Evolutionary conservation across 352 stramenopile species (phyloP).

Genomic region (Blastocystis sp.): DNA sequence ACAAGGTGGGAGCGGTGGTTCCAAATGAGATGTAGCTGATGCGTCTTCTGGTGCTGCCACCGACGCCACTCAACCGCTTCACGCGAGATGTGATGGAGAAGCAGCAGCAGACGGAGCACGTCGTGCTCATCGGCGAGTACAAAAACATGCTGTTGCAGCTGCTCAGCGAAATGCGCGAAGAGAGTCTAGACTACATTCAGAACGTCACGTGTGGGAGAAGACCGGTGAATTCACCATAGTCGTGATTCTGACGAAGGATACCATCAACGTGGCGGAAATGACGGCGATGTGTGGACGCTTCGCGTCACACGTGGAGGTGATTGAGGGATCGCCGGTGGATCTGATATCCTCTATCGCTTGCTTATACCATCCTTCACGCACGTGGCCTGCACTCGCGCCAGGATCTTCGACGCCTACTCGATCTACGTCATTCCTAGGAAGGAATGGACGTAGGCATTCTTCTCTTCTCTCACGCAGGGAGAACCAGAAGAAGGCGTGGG

Average conservation of each 20-base stretch:
- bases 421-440: slow-evolving; percentile 27
- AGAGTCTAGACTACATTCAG: slow-evolving; percentile 10
- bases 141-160: not conserved
- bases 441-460: not conserved
- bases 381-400: not conserved
- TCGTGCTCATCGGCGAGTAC: slow-evolving; percentile 38
- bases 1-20: not conserved
- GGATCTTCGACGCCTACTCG: slow-evolving; percentile 32
- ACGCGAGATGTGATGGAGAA: not conserved
- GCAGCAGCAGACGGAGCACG: not conserved
- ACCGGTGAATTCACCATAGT: not conserved
- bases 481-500: slow-evolving; percentile 14
- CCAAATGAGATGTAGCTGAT: not conserved
- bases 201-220: not conserved
- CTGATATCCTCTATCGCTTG: not conserved
- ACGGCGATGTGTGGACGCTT: slow-evolving; percentile 3
- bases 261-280: not conserved
- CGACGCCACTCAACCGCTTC: not conserved
- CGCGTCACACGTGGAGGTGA: slow-evolving; percentile 29
- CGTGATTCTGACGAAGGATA: slow-evolving; percentile 22
- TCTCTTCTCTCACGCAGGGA: not conserved
- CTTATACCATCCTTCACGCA: not conserved
- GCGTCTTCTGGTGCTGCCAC: not conserved
- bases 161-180: slow-evolving; percentile 38
- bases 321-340: slow-evolving; percentile 19